Evolutionary conservation across 371 early-diverging fungal species (phyloP).

Genomic region (Syncephalastrum racemosum): DNA sequence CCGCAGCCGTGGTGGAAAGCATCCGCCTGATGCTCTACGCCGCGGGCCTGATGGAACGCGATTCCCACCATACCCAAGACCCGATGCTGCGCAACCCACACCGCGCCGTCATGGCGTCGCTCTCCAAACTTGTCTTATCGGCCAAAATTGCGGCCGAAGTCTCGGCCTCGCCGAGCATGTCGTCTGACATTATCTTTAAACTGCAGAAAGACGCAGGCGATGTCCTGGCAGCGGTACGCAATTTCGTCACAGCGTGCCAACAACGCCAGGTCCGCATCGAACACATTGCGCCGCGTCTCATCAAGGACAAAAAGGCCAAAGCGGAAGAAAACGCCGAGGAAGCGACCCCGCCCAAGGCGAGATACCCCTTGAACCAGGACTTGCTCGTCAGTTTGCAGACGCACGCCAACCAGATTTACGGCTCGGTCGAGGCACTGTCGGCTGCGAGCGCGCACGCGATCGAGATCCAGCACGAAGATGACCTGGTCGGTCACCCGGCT

Average conservation of each 20-base stretch:
- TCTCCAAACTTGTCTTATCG: constrained; percentile 81
- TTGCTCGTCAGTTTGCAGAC: constrained; percentile 32
- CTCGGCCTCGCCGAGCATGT: constrained; percentile 33
- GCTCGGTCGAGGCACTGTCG: constrained; percentile 25
- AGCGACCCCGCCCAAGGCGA: constrained; percentile 1
- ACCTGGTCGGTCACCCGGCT: constrained; percentile 15
- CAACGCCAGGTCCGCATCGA: constrained; percentile 59
- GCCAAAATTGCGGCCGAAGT: constrained; percentile 80
- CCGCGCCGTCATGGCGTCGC: constrained; percentile 70
- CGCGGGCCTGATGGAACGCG: constrained; percentile 73
- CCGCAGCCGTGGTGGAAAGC: constrained; percentile 68
- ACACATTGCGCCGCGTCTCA: constrained; percentile 37
- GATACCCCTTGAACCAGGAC: constrained; percentile 34
- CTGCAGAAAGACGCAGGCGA: constrained; percentile 49
- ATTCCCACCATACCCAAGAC: constrained; percentile 61
- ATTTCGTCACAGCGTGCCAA: constrained; percentile 76
- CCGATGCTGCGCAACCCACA: constrained; percentile 68
- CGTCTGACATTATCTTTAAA: constrained; percentile 16
- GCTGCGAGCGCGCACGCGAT: constrained; percentile 7
- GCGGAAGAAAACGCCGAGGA: not conserved
- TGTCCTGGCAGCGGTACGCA: constrained; percentile 70
- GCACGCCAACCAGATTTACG: constrained; percentile 35
- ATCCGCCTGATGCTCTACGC: constrained; percentile 85
- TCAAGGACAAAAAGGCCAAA: constrained; percentile 13
- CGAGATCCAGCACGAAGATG: constrained; percentile 15